phyloP scores from a whole-genome alignment of 2,329 filamentous ascomycete genomes.

The Teratosphaeria nubilosa region DNA sequence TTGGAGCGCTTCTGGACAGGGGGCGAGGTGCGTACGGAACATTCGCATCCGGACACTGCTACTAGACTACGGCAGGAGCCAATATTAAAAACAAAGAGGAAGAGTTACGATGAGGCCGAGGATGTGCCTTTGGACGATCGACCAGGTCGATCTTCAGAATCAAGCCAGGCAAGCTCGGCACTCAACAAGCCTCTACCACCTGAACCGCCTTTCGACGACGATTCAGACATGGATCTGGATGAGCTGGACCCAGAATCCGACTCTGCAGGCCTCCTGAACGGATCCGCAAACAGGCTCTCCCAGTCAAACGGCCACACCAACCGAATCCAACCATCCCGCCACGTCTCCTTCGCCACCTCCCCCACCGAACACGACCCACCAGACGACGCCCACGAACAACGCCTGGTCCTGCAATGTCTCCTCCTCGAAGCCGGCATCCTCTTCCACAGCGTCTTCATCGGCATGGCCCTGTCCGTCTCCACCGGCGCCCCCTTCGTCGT shows the following conservation, averaged over 20 bases:
- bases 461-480: conserved; percentile 61
- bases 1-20: conserved; percentile 19
- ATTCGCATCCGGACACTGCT: conserved; percentile 4
- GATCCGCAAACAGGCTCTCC: conserved; percentile 9
- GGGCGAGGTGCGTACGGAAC: conserved; percentile 5
- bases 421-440: conserved; percentile 68
- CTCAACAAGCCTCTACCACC: conserved; percentile 24
- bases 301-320: conserved; percentile 7
- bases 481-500: conserved; percentile 55
- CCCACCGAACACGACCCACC: conserved; percentile 1
- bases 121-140: conserved; percentile 8
- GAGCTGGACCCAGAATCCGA: conserved; percentile 20
- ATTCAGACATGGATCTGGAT: conserved; percentile 24
- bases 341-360: conserved; percentile 10
- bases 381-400: conserved; percentile 38
- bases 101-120: conserved; percentile 2
- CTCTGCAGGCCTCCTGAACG: conserved; percentile 1
- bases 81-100: conserved; percentile 4
- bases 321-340: conserved; percentile 6
- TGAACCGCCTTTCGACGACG: conserved; percentile 14
- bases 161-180: conserved; percentile 13
- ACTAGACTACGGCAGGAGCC: conserved; percentile 13
- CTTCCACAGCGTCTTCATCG: conserved; percentile 69
- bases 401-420: conserved; percentile 61
- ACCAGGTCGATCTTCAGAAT: conserved; percentile 7